A percentile compares a stretch with the other conserved stretches of the same genome.
These are phyloP conservation scores for Aechmea fasciata DNA, from an alignment of 176 grass and related monocot genomes.

Conservation along the genomic window DNA sequence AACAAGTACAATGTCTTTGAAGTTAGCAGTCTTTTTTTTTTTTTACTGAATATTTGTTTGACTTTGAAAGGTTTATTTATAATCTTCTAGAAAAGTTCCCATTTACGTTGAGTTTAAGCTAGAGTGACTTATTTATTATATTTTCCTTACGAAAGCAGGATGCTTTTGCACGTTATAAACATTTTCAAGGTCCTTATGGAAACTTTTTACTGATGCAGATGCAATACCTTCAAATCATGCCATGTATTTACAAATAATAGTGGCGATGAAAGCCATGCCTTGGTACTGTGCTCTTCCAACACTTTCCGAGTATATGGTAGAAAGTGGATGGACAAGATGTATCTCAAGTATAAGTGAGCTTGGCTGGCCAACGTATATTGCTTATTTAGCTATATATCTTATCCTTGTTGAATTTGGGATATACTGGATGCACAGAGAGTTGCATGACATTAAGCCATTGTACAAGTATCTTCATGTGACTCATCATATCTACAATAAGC, in stretches of 20 bases:
- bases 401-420: constrained; percentile 77
- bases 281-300: constrained; percentile 71
- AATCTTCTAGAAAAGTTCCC: too few relatives aligned
- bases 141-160: too few relatives aligned
- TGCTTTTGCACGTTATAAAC: not conserved
- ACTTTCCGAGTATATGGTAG: constrained; percentile 75
- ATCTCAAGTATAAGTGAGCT: constrained; percentile 53
- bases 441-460: constrained; percentile 96
- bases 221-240: constrained; percentile 65
- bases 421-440: constrained; percentile 98
- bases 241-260: constrained; percentile 85
- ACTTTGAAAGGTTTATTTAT: too few relatives aligned
- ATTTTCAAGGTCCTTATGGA: constrained; percentile 3
- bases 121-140: too few relatives aligned
- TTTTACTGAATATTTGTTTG: too few relatives aligned
- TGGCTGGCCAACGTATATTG: constrained; percentile 49
- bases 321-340: constrained; percentile 84
- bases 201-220: constrained; percentile 39
- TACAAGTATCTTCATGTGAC: constrained; percentile 88
- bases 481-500: constrained; percentile 99
- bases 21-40: too few relatives aligned
- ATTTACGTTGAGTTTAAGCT: too few relatives aligned
- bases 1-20: too few relatives aligned
- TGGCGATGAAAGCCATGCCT: constrained; percentile 79
- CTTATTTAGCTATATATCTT: constrained; percentile 55